Base-by-base conservation (phyloP, 805 yeast species). In the Suhomyces vadensis region DNA sequence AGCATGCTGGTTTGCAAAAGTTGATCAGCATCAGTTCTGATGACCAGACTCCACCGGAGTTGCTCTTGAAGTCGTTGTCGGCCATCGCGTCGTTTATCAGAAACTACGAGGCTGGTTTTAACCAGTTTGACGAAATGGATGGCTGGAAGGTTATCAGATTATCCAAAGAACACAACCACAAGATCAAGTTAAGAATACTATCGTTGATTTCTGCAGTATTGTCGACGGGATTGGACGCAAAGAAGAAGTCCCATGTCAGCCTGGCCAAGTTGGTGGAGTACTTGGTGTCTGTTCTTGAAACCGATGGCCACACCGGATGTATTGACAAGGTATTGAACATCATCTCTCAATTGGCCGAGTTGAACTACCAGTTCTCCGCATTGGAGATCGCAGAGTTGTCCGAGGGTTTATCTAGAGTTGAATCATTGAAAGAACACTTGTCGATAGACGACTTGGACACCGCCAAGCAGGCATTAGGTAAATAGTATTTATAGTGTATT, bases 21-120 rank as follows among this genome's bases (percentile, higher is more conserved):
- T 64, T 85, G 42, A 62, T 84, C 8, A 44, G 60, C 1, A 53
- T 81, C 17, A 74, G 79, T 0, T 48, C 57, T 3, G 50, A 57
- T 25, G 48, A 56, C 5, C 44, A 57, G 23, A 48, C 55, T 9
- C 40, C 58, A 4, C 44, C 44, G 21, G 59, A 42, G 3, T 77
- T 81, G 21, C 70, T 76, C 41, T 62, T 77, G 25, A 91, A 91
- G 60, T 82, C 88, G 0, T 58, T 90, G 21, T 87, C 86, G 59
- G 96, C 97, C 0, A 64, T 92, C 13, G 78, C 95, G 0, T 81
- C 84, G 31, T 70, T 83, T 10, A 64, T 89, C 5, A 79, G 95
- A 57, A 91, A 92, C 65, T 83, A 81, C 57, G 64, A 67, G 21
- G 66, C 65, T 0, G 84, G 82, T 2, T 81, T 80, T 46, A 64